These are phyloP conservation scores for Echinochloa phyllopogon DNA, from an alignment of 176 grass and related monocot genomes.

Conservation along the genomic window DNA sequence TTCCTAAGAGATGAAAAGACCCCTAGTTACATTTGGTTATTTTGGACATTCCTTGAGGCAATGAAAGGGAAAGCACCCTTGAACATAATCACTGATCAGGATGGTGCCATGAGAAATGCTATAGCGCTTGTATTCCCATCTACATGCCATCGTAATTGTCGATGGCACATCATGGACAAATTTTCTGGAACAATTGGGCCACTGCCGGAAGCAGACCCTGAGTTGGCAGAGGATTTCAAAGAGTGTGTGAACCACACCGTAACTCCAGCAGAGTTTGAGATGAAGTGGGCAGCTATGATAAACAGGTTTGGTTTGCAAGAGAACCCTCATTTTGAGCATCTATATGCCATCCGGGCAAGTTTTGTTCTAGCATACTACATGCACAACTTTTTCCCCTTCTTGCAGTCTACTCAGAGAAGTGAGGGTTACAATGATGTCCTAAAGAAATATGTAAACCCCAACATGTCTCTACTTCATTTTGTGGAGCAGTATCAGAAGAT, in stretches of 20 bases:
- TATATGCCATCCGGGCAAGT: rapidly evolving
- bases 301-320: too few relatives aligned
- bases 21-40: too few relatives aligned
- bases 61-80: background rate
- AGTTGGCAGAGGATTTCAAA: background rate
- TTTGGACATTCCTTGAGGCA: background rate
- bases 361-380: background rate
- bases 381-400: background rate
- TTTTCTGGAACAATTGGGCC: background rate
- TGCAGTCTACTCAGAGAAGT: background rate
- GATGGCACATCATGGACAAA: background rate
- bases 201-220: background rate
- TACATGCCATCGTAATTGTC: background rate
- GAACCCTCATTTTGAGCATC: background rate
- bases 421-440: background rate
- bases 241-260: background rate
- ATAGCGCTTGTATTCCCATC: background rate
- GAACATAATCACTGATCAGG: background rate
- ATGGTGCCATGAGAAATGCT: background rate
- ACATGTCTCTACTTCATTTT: too few relatives aligned
- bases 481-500: too few relatives aligned
- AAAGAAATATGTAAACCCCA: too few relatives aligned
- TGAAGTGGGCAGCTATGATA: background rate
- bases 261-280: background rate
- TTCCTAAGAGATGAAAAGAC: too few relatives aligned